Base-by-base conservation (phyloP, 768 basidiomycete genomes). In the Suillus subalutaceus region DNA sequence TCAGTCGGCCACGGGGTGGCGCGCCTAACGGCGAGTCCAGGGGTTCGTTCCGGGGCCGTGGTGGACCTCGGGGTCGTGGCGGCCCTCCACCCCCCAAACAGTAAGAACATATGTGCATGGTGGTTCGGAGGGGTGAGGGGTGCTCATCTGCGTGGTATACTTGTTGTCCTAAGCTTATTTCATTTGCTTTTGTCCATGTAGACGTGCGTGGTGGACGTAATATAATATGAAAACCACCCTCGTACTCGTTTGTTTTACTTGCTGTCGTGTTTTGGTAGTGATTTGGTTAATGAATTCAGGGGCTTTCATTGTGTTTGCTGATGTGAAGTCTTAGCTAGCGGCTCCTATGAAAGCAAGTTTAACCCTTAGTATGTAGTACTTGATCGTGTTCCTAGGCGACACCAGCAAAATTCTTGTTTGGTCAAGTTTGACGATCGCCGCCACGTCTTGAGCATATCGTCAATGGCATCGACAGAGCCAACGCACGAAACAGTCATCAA, bases 1-100 rank as follows among this genome's bases (percentile, higher is more conserved):
- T 83, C 2, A 82, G 78, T 68, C 79, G 90, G 41, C 83, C 88
- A 18, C 84, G 91, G 20, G 88, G 90, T 50, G 90, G 88, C 40
- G 80, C 81, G 1, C 87, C 90, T 20, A 88, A 85, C 30, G 84
- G 84, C 5, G 79, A 81, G 32, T 60, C 68, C 44, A 82, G 85
- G 23, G 79, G 87, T 62, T 82, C 82, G 37, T 85, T 81, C 69
- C 80, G 81, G 41, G 83, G 81, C 3, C 82, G 82, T 53, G 82
- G 83, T 18, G 78, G 80, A 41, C 78, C 80, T 53, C 80, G 84
- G 59, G 82, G 83, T 41, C 79, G 82, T 43, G 80, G 82, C 41
- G 80, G 72, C 15, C 73, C 75, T 53, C 68, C 73, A 3, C 57
- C 71, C 57, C 65, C 59, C 60, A 77, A 77, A 65, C 78, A 76